These are phyloP conservation scores for Cyclostephanos invisitatus DNA, from an alignment of 108 stramenopile species.

Conservation along the genomic window DNA sequence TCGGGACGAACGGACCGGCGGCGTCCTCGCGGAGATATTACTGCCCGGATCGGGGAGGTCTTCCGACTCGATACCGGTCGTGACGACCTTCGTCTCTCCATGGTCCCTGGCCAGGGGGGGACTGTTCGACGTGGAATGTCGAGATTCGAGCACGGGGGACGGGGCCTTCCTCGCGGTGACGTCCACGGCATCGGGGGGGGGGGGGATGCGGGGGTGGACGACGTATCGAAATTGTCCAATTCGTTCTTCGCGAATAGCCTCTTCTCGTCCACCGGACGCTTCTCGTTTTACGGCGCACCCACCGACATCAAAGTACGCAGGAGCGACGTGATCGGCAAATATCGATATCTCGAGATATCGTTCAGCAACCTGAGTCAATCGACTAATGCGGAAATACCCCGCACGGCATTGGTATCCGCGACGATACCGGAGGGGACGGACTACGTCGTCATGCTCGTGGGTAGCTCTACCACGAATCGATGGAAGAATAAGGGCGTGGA, in stretches of 20 bases:
- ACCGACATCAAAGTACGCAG: constrained; percentile 67
- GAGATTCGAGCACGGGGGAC: constrained; percentile 58
- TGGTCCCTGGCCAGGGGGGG: constrained; percentile 64
- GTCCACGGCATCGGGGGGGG: no score
- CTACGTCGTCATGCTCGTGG: constrained; percentile 62
- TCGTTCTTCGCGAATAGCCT: constrained; percentile 59
- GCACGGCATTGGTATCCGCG: constrained; percentile 50
- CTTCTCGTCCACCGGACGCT: constrained; percentile 60
- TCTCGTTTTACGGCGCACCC: constrained; percentile 70
- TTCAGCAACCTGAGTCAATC: constrained; percentile 61
- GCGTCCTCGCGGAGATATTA: constrained; percentile 65
- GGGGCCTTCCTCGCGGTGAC: constrained; percentile 61
- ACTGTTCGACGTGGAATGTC: constrained; percentile 68
- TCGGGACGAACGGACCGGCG: constrained; percentile 45
- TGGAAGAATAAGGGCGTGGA: constrained; percentile 62
- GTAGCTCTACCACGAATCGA: constrained; percentile 53
- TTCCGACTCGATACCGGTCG: constrained; percentile 44
- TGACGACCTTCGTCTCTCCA: constrained; percentile 52
- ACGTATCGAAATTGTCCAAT: constrained; percentile 33
- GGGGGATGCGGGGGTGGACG: background rate
- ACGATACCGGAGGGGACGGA: constrained; percentile 59
- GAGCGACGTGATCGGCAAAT: constrained; percentile 26
- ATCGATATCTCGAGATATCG: constrained; percentile 55
- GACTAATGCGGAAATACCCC: constrained; percentile 69
- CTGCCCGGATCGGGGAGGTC: constrained; percentile 18